Percentiles rank a stretch among this genome's conserved stretches.
These are phyloP conservation scores for Fusarium sp. DNA, from an alignment of 2,329 filamentous ascomycete species.

Conservation along the genomic window DNA sequence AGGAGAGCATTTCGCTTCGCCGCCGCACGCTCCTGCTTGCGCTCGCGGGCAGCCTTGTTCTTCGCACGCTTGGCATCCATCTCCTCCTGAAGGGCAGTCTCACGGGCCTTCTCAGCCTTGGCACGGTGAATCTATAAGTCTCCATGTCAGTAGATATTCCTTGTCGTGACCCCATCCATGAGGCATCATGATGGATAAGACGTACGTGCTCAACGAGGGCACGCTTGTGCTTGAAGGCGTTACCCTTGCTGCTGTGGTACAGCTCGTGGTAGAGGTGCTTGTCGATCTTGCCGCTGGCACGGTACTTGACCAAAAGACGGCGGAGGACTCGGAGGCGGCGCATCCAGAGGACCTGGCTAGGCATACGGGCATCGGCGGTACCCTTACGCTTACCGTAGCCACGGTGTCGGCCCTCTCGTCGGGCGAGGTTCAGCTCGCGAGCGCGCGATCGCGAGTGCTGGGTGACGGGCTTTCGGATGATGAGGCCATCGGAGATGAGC, in stretches of 20 bases:
- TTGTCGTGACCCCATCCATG: neutral
- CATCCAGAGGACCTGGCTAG: constrained; percentile 99
- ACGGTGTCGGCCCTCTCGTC: constrained; percentile 96
- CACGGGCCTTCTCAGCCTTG: constrained; percentile 99
- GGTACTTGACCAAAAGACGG: constrained; percentile 99
- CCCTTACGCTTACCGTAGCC: constrained; percentile 99
- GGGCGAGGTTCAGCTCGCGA: constrained; percentile 93
- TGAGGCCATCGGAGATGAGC: constrained; percentile 99
- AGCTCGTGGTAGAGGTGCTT: constrained; percentile 99
- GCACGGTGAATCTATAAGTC: constrained; percentile 92
- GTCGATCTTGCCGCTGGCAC: constrained; percentile 99
- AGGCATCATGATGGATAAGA: constrained; percentile 53
- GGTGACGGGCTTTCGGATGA: constrained; percentile 99
- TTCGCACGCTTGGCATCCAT: constrained; percentile 99
- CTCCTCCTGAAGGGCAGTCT: constrained; percentile 97
- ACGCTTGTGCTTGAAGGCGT: constrained; percentile 99
- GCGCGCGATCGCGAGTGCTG: constrained; percentile 99
- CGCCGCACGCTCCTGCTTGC: constrained; percentile 91
- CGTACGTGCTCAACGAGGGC: constrained; percentile 99
- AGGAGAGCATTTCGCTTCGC: constrained; percentile 92
- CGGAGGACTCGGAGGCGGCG: constrained; percentile 99
- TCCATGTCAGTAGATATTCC: constrained; percentile 38
- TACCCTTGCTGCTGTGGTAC: constrained; percentile 99
- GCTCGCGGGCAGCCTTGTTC: constrained; percentile 99
- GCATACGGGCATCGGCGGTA: constrained; percentile 99